Percentiles rank a stretch among this genome's conserved stretches.
Evolutionary conservation across 2,329 filamentous ascomycete species (phyloP).

Genomic region (Fusarium chaquense): DNA sequence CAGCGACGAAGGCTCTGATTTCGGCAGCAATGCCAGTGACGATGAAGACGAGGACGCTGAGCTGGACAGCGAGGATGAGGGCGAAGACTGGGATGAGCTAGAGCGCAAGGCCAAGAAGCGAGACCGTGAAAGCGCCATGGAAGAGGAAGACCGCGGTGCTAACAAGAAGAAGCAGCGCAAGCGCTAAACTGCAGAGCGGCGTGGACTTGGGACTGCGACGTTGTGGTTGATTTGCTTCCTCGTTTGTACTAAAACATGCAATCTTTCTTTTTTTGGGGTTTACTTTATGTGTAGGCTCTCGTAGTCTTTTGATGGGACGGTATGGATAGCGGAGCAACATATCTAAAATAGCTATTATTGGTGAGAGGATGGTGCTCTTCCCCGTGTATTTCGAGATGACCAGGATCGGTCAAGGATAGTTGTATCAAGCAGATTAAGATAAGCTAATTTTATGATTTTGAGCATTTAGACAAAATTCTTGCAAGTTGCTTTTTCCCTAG

Average conservation of each 20-base stretch:
- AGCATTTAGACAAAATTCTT: constrained; percentile 15
- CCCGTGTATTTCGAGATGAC: constrained; percentile 12
- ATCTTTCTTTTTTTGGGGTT: constrained; percentile 27
- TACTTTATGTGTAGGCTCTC: neutral
- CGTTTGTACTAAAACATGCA: constrained; percentile 37
- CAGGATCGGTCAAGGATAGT: constrained; percentile 27
- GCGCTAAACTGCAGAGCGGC: constrained; percentile 45
- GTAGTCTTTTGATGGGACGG: neutral
- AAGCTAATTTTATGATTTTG: constrained; percentile 39
- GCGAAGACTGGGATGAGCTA: constrained; percentile 94
- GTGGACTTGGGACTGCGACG: constrained; percentile 12
- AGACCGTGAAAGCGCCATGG: constrained; percentile 70
- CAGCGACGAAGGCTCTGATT: constrained; percentile 88
- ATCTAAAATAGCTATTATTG: constrained; percentile 13
- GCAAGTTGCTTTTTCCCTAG: neutral
- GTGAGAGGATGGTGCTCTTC: constrained; percentile 1
- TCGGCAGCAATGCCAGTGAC: constrained; percentile 87
- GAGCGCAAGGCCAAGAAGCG: constrained; percentile 92
- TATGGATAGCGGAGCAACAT: constrained; percentile 7
- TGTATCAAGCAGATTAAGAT: constrained; percentile 28
- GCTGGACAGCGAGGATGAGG: constrained; percentile 75
- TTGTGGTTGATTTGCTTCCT: constrained; percentile 25
- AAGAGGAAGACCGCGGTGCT: constrained; percentile 73
- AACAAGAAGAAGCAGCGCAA: constrained; percentile 74
- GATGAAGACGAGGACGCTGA: constrained; percentile 82